These are phyloP conservation scores for Celoporthe dispersa DNA, from an alignment of 2,329 filamentous ascomycete species.

Conservation along the genomic window DNA sequence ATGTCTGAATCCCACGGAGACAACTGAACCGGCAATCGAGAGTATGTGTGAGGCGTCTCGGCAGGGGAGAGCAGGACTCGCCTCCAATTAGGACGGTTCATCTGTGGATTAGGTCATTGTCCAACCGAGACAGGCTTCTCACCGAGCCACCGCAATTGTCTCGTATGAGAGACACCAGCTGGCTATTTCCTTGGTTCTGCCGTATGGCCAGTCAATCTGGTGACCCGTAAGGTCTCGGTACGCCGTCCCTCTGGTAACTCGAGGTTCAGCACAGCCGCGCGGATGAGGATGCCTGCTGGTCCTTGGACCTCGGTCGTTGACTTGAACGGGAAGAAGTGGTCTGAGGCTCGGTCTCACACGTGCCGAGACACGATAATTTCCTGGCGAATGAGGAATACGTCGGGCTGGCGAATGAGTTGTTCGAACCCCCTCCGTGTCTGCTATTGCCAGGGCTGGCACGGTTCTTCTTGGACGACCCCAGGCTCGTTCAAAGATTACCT, in stretches of 20 bases:
- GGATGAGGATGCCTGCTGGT: constrained; percentile 6
- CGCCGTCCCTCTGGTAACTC: constrained; percentile 6
- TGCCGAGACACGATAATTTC: constrained; percentile 16
- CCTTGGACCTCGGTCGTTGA: not conserved
- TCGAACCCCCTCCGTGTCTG: not conserved
- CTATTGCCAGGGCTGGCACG: too few species aligned
- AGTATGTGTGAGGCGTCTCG: constrained; percentile 15
- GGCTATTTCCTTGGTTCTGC: constrained; percentile 8
- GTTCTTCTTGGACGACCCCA: not conserved
- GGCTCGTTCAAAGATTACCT: not conserved
- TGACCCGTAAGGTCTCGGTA: constrained; percentile 8
- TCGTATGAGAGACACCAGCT: constrained; percentile 22
- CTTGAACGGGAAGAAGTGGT: not conserved
- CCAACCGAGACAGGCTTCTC: constrained; percentile 22
- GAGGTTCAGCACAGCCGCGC: constrained; percentile 10
- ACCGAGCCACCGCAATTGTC: constrained; percentile 23
- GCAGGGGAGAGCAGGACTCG: not conserved
- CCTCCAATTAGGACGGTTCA: not conserved
- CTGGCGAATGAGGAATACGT: constrained; percentile 7
- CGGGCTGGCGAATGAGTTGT: constrained; percentile 1
- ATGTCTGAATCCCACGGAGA: not conserved
- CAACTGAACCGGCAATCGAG: not conserved
- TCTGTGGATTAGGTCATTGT: constrained; percentile 12
- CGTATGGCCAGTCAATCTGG: constrained; percentile 6
- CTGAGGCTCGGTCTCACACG: constrained; percentile 21